phyloP scores from a whole-genome alignment of 2,329 filamentous ascomycete genomes.

The Trichoderma aggressivum region DNA sequence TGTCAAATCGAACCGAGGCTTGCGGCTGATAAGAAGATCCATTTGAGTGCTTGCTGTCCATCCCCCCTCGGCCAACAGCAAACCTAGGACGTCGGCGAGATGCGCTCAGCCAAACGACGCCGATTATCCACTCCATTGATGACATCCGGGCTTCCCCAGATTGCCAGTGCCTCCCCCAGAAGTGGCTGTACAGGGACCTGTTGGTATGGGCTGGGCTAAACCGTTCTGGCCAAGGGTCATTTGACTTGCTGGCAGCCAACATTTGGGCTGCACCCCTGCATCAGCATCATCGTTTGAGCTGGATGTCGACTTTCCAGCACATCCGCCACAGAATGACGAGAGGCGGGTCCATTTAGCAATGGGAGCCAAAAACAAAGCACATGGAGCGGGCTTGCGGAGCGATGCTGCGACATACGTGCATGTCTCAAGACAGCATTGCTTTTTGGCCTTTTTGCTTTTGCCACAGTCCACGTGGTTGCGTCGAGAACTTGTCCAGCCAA shows the following conservation, averaged over 20 bases:
- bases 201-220: background rate
- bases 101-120: background rate
- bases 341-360: background rate
- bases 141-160: conserved; percentile 2
- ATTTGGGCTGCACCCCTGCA: background rate
- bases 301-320: background rate
- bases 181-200: background rate
- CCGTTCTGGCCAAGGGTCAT: background rate
- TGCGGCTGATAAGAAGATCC: background rate
- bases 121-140: background rate
- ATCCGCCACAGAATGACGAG: conserved; percentile 6
- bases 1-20: background rate
- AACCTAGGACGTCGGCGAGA: conserved; percentile 7
- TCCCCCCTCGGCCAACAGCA: background rate
- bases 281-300: background rate
- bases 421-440: background rate
- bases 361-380: background rate
- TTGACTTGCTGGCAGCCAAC: background rate
- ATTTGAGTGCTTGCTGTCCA: background rate
- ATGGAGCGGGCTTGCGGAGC: background rate
- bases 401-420: background rate
- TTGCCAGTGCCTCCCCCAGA: background rate
- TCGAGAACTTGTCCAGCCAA: background rate
- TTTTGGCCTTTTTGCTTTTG: background rate
- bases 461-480: background rate